Evolutionary conservation across 2,329 filamentous ascomycete genomes (phyloP).

Genomic region (Aspergillus bombycis): DNA sequence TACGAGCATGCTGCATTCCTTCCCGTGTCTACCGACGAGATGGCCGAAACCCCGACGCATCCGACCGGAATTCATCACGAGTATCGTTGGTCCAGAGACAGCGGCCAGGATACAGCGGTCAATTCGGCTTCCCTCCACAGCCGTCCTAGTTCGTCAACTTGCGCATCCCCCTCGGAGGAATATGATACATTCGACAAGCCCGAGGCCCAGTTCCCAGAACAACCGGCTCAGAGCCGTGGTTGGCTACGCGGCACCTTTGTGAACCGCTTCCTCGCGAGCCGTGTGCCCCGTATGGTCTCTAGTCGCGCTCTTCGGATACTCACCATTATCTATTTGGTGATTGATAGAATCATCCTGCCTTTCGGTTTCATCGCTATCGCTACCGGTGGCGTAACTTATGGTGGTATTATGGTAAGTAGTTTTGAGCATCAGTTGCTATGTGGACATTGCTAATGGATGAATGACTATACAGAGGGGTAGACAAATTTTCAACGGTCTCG

Average conservation of each 20-base stretch:
- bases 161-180: conserved; percentile 51
- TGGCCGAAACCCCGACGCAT: conserved; percentile 57
- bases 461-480: conserved; percentile 59
- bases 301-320: conserved; percentile 61
- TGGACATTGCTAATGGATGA: conserved; percentile 13
- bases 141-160: conserved; percentile 64
- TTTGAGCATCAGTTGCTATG: neutral
- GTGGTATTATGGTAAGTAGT: conserved; percentile 77
- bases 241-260: conserved; percentile 53
- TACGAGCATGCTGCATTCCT: conserved; percentile 64
- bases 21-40: conserved; percentile 61
- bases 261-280: conserved; percentile 56
- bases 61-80: conserved; percentile 38
- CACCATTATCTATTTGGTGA: conserved; percentile 63
- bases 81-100: conserved; percentile 70
- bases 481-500: conserved; percentile 78
- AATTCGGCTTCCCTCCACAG: conserved; percentile 69
- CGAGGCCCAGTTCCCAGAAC: conserved; percentile 49
- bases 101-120: conserved; percentile 73
- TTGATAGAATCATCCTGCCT: conserved; percentile 77
- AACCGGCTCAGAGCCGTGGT: conserved; percentile 31
- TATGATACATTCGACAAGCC: conserved; percentile 54
- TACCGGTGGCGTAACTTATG: conserved; percentile 75
- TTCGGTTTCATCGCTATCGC: conserved; percentile 74
- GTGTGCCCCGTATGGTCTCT: conserved; percentile 60